These are phyloP conservation scores for Echeveria elegans DNA, from an alignment of 164 flowering plant genomes.

Conservation along the genomic window DNA sequence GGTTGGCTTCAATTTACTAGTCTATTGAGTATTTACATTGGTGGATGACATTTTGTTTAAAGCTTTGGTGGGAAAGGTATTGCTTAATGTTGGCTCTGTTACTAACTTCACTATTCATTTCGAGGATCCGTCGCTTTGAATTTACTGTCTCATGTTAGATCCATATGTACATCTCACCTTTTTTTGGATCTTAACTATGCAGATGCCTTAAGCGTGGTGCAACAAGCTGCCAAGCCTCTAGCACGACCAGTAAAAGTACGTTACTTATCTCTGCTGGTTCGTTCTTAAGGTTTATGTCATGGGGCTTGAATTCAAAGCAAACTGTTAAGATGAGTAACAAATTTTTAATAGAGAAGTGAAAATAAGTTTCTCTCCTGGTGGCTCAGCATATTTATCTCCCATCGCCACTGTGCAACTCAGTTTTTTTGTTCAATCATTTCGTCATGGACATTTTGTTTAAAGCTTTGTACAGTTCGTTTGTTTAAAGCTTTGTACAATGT, in stretches of 20 bases:
- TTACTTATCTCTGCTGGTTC: background rate
- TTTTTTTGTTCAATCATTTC: background rate
- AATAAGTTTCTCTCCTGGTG: too few relatives aligned
- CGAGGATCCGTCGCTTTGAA: background rate
- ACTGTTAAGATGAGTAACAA: background rate
- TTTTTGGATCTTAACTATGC: conserved; percentile 18
- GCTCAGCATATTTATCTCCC: too few relatives aligned
- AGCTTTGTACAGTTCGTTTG: too few relatives aligned
- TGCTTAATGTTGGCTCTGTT: background rate
- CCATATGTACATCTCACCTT: conserved; percentile 1
- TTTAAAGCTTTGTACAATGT: too few relatives aligned
- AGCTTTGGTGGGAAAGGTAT: conserved; percentile 99
- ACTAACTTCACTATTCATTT: background rate
- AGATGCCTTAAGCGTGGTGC: conserved; percentile 96
- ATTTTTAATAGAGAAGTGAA: too few relatives aligned
- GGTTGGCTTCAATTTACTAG: too few relatives aligned
- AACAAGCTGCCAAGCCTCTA: conserved; percentile 96
- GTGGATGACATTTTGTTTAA: too few relatives aligned
- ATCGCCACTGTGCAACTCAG: background rate
- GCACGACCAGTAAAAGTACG: conserved; percentile 90
- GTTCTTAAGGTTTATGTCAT: background rate
- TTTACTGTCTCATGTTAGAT: background rate
- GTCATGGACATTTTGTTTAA: too few relatives aligned
- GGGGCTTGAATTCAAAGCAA: background rate
- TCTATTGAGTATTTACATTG: too few relatives aligned